These are phyloP conservation scores for Camellia granthamiana DNA, from an alignment of 148 eudicot species.

Conservation along the genomic window DNA sequence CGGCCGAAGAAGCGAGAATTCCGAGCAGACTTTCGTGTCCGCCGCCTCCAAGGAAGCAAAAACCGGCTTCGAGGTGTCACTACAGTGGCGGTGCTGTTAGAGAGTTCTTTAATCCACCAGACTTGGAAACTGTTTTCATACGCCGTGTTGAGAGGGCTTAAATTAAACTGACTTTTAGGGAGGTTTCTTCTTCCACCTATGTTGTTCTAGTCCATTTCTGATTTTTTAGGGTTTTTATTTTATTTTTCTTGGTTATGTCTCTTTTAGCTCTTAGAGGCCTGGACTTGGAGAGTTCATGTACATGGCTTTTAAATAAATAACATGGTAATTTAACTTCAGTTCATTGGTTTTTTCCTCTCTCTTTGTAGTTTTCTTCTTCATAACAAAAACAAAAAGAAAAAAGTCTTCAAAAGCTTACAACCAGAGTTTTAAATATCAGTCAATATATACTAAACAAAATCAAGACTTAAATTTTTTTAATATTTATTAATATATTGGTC, in stretches of 20 bases:
- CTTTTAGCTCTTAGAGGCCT: neutral
- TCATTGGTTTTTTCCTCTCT: neutral
- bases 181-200: too few relatives aligned
- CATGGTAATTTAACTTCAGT: constrained; percentile 10
- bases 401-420: too few relatives aligned
- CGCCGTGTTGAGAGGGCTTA: constrained; percentile 27
- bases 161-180: neutral
- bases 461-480: too few relatives aligned
- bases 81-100: constrained; percentile 17
- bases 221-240: neutral
- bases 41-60: constrained; percentile 57
- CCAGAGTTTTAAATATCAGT: too few relatives aligned
- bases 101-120: constrained; percentile 43
- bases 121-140: constrained; percentile 39
- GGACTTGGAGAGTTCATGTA: neutral
- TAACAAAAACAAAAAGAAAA: neutral
- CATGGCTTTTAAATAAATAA: constrained; percentile 10
- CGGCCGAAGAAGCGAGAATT: constrained; percentile 43
- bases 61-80: constrained; percentile 26
- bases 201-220: neutral
- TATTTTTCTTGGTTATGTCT: neutral
- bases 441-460: too few relatives aligned
- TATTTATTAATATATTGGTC: too few relatives aligned
- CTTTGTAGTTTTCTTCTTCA: neutral
- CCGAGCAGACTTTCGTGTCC: constrained; percentile 46